Evolutionary conservation across 768 basidiomycete genomes (phyloP).

Genomic region (Podaxis carcinomalis): DNA sequence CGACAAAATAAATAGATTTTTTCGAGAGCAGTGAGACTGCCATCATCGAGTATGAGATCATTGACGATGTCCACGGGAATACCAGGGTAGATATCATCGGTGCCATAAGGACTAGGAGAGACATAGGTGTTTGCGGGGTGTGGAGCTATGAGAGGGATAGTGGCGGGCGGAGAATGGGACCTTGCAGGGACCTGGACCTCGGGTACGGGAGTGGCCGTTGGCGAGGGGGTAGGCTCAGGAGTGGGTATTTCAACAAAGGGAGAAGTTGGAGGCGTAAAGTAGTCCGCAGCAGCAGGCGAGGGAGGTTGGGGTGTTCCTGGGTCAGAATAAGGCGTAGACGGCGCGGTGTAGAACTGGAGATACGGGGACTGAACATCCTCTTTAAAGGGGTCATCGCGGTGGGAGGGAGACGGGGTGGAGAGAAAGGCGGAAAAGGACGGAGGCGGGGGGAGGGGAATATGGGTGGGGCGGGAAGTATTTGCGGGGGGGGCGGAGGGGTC

Average conservation of each 20-base stretch:
- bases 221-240: conserved; percentile 19
- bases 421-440: conserved; percentile 28
- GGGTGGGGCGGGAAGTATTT: conserved; percentile 17
- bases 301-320: conserved; percentile 18
- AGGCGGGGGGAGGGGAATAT: conserved; percentile 33
- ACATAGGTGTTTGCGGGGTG: conserved; percentile 11
- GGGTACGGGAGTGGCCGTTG: conserved; percentile 21
- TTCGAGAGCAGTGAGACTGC: conserved; percentile 79
- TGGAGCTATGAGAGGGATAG: background rate
- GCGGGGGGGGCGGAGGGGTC: conserved; percentile 1
- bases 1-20: conserved; percentile 88
- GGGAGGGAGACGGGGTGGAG: conserved; percentile 28
- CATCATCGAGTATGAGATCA: conserved; percentile 61
- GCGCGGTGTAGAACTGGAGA: conserved; percentile 43
- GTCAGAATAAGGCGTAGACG: conserved; percentile 39
- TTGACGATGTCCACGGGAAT: conserved; percentile 29
- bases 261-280: conserved; percentile 35
- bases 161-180: conserved; percentile 20
- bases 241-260: conserved; percentile 24
- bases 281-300: conserved; percentile 22
- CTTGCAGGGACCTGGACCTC: conserved; percentile 16
- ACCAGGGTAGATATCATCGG: conserved; percentile 34
- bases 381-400: conserved; percentile 21
- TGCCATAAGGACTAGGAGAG: conserved; percentile 7
- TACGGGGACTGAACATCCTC: conserved; percentile 25